phyloP scores from a whole-genome alignment of 768 basidiomycete species.

The Tubosaeta sp. region DNA sequence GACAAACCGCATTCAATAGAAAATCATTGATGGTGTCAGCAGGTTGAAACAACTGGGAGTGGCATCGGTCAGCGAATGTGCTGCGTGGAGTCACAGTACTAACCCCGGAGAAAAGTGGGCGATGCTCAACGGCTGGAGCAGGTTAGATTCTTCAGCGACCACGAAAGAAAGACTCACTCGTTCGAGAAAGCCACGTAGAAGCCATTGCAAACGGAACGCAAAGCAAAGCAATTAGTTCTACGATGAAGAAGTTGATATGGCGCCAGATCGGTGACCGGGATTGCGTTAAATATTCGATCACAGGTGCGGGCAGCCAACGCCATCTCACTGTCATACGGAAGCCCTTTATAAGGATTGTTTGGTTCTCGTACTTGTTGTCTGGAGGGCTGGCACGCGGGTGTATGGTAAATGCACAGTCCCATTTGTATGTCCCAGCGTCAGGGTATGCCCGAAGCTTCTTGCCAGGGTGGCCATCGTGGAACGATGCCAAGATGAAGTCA shows the following conservation, averaged over 20 bases:
- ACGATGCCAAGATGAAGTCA: neutral
- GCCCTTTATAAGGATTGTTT: slow-evolving; percentile 9
- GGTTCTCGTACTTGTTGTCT: slow-evolving; percentile 1
- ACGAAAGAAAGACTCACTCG: neutral
- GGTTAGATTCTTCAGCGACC: neutral
- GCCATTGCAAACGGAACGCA: neutral
- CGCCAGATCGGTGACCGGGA: neutral
- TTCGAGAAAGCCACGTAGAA: neutral
- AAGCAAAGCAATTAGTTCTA: neutral
- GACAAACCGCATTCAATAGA: slow-evolving; percentile 6
- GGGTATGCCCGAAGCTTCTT: neutral
- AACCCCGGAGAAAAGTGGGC: neutral
- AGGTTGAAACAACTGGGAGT: slow-evolving; percentile 4
- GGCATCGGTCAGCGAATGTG: neutral
- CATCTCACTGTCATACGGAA: slow-evolving; percentile 6
- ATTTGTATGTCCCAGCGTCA: neutral
- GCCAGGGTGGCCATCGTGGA: neutral
- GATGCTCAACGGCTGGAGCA: neutral
- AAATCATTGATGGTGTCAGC: slow-evolving; percentile 6
- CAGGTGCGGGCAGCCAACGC: neutral
- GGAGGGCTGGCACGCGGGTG: neutral
- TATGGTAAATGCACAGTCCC: neutral
- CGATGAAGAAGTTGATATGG: neutral
- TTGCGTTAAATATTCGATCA: neutral
- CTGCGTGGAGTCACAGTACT: neutral